Base-by-base conservation (phyloP, 2,329 filamentous ascomycete genomes). In the Epichloe elymi region DNA sequence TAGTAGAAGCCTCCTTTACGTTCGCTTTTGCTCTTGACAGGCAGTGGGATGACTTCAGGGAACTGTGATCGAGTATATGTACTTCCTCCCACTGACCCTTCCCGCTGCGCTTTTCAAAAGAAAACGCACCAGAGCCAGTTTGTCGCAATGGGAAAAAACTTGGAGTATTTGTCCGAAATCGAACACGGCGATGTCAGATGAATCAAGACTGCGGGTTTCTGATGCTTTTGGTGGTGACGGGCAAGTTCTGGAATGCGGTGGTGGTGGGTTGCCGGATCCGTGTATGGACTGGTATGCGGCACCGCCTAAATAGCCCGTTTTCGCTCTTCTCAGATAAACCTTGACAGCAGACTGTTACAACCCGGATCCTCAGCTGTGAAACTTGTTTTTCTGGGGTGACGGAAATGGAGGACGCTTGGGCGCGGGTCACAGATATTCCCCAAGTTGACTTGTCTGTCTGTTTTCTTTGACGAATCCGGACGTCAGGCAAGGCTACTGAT, bases 261-360 rank as follows among this genome's bases (percentile, higher is more conserved):
- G 26, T 30, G 43, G 48, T 41, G 40, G 26, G 37, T 40, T 41
- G 46, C 52, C 52, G 52, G 49, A 53, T 53, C 33, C 52, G 52
- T 48, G 19, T 35, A 8, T 23, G 37, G 37, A 45, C 37, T 51
- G 52, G 49, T 43, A 53, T 53, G 52, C 52, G 41, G 49, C 49
- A 46, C 52, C 49, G 23, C 45, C 39, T 48, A 20, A 20, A 39
- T n/a, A 23, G 26, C 45, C 49, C 41, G 52, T 46, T 53, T 51
- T 44, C 52, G 46, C 51, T 51, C 44, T 20, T 48, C 23, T 19
- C 30, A 20, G 14, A 12, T 12, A 40, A 51, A 51, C 35, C 19
- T 51, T 40, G 44, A 48, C 30, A 19, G 40, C 19, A 26, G 47
- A 23, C 15, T 26, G 17, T 17, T 10, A 30, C 47, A 49, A 26